Conservation (phyloP, 2,329 filamentous ascomycete genomes). For the Colletotrichum chrysophilum region DNA sequence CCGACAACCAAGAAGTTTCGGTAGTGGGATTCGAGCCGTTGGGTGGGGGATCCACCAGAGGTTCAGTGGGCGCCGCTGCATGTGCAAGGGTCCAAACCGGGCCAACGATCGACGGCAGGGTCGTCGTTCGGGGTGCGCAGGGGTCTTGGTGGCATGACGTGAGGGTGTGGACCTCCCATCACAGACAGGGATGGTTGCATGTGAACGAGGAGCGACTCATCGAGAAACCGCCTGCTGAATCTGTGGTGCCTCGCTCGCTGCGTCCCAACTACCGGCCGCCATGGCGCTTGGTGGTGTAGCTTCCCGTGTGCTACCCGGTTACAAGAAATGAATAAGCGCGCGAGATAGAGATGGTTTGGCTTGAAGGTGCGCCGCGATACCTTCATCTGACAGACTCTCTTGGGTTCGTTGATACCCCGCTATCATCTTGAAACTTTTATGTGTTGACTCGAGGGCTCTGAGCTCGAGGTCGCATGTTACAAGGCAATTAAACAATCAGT, state of each 20-base stretch:
- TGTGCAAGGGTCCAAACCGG: neutral
- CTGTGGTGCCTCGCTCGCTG: neutral
- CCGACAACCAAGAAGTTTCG: neutral
- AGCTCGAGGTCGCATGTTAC: neutral
- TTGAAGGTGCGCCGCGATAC: neutral
- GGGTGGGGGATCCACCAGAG: neutral
- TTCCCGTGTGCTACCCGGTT: neutral
- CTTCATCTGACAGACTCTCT: neutral
- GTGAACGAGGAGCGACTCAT: neutral
- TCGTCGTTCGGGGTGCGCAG: neutral
- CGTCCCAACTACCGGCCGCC: neutral
- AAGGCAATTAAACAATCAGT: neutral
- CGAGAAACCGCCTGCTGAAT: neutral
- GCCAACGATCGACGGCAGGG: conserved; percentile 11
- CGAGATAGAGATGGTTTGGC: neutral
- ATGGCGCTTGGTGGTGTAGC: neutral
- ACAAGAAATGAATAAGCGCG: neutral
- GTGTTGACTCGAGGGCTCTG: neutral
- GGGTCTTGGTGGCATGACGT: conserved; percentile 1
- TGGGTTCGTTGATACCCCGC: neutral
- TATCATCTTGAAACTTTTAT: neutral
- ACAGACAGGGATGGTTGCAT: neutral
- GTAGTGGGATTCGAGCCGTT: neutral
- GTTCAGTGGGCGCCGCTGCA: neutral
- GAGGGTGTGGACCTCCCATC: neutral